Conservation (phyloP, 192 early-diverging fungal genomes). For the Jimgerdemannia flammicorona region DNA sequence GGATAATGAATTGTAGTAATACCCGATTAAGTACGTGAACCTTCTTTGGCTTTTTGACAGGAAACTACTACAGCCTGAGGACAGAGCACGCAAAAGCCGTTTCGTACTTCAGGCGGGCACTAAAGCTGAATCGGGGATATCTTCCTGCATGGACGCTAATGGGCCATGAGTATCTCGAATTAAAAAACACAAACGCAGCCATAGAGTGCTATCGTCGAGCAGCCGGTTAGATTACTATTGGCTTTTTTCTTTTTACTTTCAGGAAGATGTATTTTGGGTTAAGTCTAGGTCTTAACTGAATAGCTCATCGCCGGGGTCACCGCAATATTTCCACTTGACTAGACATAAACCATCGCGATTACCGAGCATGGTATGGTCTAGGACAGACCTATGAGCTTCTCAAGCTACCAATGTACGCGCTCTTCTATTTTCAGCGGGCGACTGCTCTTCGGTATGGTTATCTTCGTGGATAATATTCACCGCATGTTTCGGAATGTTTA, state of each 20-base stretch:
- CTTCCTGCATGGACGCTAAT: slow-evolving; percentile 86
- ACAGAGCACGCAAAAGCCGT: slow-evolving; percentile 83
- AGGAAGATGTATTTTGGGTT: background rate
- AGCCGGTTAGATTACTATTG: slow-evolving; percentile 44
- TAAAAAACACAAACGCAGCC: slow-evolving; percentile 86
- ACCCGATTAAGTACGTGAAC: too few species aligned
- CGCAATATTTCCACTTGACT: background rate
- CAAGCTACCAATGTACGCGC: slow-evolving; percentile 74
- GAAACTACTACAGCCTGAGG: slow-evolving; percentile 86
- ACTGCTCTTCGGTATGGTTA: slow-evolving; percentile 47
- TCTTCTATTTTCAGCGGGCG: slow-evolving; percentile 81
- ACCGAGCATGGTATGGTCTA: slow-evolving; percentile 89
- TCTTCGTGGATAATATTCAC: background rate
- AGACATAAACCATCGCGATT: slow-evolving; percentile 78
- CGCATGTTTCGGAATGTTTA: background rate
- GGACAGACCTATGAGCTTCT: slow-evolving; percentile 88
- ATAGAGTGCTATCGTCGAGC: slow-evolving; percentile 87
- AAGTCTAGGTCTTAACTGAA: slow-evolving; percentile 1
- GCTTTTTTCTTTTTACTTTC: background rate
- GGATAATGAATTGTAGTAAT: background rate
- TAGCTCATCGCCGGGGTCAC: background rate
- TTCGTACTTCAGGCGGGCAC: slow-evolving; percentile 78
- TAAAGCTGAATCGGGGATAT: slow-evolving; percentile 76
- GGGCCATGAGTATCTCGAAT: slow-evolving; percentile 93
- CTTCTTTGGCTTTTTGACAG: slow-evolving; percentile 24